Evolutionary conservation across 2,329 filamentous ascomycete species (phyloP).

Genomic region (Didymella sp.): DNA sequence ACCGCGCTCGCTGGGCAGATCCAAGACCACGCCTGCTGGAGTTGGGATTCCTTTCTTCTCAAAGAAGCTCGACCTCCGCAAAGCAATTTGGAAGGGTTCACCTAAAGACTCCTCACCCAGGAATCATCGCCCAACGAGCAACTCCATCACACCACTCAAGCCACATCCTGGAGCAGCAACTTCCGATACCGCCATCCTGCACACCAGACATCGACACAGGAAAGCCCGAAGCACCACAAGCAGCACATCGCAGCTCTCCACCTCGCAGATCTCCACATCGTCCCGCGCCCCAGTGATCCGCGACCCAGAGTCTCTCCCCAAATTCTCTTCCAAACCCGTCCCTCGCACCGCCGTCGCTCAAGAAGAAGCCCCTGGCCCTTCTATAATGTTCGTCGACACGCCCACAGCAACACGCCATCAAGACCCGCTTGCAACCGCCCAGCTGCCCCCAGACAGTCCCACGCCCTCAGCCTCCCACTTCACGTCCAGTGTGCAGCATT

Average conservation of each 20-base stretch:
- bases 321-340: conserved; percentile 76
- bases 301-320: conserved; percentile 61
- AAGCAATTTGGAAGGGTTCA: conserved; percentile 35
- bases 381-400: conserved; percentile 74
- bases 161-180: conserved; percentile 34
- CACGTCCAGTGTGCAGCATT: conserved; percentile 7
- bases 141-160: conserved; percentile 34
- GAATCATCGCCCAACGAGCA: conserved; percentile 23
- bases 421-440: conserved; percentile 31
- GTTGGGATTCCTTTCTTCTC: conserved; percentile 37
- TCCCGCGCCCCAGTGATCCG: conserved; percentile 57
- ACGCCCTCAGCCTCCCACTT: conserved; percentile 10
- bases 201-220: not conserved
- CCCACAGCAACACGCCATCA: conserved; percentile 26
- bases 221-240: conserved; percentile 27
- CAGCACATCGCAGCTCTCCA: conserved; percentile 28
- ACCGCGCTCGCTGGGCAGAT: conserved; percentile 24
- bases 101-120: conserved; percentile 22
- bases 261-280: conserved; percentile 30
- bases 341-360: conserved; percentile 70
- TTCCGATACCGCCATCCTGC: conserved; percentile 40
- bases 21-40: conserved; percentile 31
- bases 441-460: not conserved
- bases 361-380: conserved; percentile 70
- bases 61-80: conserved; percentile 38